Percentiles rank a stretch among this genome's conserved stretches.
Evolutionary conservation across 257 asterid genomes (phyloP).

Genomic region (Lantana camara): DNA sequence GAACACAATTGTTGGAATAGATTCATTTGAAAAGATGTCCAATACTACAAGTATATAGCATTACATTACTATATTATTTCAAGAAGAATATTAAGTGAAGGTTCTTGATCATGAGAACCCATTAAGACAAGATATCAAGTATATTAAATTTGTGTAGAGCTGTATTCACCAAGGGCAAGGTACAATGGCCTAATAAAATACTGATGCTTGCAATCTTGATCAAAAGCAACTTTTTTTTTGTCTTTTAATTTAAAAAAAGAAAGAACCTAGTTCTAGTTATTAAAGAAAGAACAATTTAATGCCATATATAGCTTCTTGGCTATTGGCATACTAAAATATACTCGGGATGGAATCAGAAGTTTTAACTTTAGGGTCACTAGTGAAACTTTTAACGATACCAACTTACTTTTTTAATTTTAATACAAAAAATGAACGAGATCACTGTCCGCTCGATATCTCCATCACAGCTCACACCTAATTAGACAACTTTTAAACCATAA

Average conservation of each 20-base stretch:
- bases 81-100: conserved; percentile 33
- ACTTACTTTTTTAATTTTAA: too few relatives aligned
- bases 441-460: too few relatives aligned
- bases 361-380: too few relatives aligned
- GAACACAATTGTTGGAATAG: conserved; percentile 25
- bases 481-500: too few relatives aligned
- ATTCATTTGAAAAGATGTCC: conserved; percentile 21
- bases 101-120: conserved; percentile 40
- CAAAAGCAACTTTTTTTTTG: conserved; percentile 21
- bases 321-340: neutral
- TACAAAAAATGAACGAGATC: too few relatives aligned
- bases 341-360: too few relatives aligned
- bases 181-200: neutral
- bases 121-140: conserved; percentile 39
- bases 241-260: conserved; percentile 20
- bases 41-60: neutral
- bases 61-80: neutral
- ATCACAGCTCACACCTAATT: too few relatives aligned
- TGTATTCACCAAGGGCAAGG: conserved; percentile 31
- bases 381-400: too few relatives aligned
- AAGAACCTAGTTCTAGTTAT: conserved; percentile 46
- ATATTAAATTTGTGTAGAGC: conserved; percentile 10
- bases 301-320: conserved; percentile 20
- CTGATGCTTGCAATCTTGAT: conserved; percentile 36
- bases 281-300: conserved; percentile 31